phyloP scores from a whole-genome alignment of 2,329 filamentous ascomycete species.

The Colletotrichum sp. region DNA sequence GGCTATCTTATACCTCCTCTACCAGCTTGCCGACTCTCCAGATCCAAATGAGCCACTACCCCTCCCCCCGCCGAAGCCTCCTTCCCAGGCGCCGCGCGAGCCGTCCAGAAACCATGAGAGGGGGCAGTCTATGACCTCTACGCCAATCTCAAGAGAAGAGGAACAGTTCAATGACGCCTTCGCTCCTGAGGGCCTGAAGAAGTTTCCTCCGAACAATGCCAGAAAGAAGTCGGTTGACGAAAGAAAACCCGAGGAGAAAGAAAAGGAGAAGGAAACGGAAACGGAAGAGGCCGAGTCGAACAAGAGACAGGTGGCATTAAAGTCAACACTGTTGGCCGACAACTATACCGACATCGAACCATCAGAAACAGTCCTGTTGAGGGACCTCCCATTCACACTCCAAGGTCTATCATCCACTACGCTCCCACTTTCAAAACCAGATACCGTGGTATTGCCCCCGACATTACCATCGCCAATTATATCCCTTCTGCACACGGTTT shows the following conservation, averaged over 20 bases:
- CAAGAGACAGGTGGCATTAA: conserved; percentile 58
- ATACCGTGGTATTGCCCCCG: conserved; percentile 75
- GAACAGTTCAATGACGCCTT: conserved; percentile 58
- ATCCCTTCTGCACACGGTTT: conserved; percentile 85
- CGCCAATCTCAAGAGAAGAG: conserved; percentile 46
- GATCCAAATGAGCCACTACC: conserved; percentile 58
- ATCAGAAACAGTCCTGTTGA: conserved; percentile 69
- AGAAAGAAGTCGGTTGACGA: conserved; percentile 35
- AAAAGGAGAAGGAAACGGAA: conserved; percentile 32
- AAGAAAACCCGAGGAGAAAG: conserved; percentile 31
- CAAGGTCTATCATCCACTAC: conserved; percentile 91
- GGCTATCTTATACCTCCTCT: conserved; percentile 91
- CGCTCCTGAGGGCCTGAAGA: conserved; percentile 55
- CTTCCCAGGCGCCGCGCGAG: conserved; percentile 29
- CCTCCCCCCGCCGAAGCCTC: conserved; percentile 46
- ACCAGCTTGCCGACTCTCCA: conserved; percentile 77
- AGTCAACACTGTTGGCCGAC: conserved; percentile 61
- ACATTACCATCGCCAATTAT: conserved; percentile 84
- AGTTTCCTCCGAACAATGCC: conserved; percentile 44
- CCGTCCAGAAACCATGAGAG: conserved; percentile 40
- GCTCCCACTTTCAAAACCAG: conserved; percentile 73
- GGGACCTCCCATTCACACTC: conserved; percentile 89
- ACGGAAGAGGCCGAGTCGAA: conserved; percentile 29
- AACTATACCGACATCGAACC: conserved; percentile 64
- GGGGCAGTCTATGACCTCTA: conserved; percentile 40